Base-by-base conservation (phyloP, 441 rosid genomes). In the Geranium incanum region DNA sequence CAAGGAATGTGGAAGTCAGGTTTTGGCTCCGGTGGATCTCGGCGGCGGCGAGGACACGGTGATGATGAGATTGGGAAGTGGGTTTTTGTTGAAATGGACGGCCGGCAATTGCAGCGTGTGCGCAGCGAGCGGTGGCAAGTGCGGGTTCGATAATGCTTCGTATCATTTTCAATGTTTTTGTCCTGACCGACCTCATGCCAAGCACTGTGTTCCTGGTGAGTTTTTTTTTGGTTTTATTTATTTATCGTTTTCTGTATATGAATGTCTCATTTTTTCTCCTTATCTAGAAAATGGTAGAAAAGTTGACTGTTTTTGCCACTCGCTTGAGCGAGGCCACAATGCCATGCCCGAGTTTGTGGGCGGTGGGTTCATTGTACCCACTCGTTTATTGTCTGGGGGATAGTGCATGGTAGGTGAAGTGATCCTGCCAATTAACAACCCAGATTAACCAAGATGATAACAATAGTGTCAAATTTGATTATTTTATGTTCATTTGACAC, bases 101-200 rank as follows among this genome's bases (percentile, higher is more conserved):
- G 88, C 83, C 4, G 81, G 78, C 68, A 0, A 81, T 63, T 88
- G 92, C 73, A 74, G 78, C 52, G 6, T 6, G 0, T 86, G 92
- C 68, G 33, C 68, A 43, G 0, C 0, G 6, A 84, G 84, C 52
- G 89, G 87, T 0, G 89, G 92, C 48, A 71, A 36, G 74, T 87
- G 92, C 19, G 92, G 92, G 3, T 77, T 84, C 66, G 12, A 87
- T 45, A 0, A 0, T 0, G 0, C 0, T 0, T 48, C n/a, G 0
- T 60, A 8, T 52, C 83, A 59, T 71, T 83, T 84, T 76, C 67
- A 36, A 74, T 87, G 89, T 36, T 87, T 75, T 70, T 87, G 92
- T 80, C 84, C 84, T 0, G 92, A 87, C 19, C 69, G 88, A 19
- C 82, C 88, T 36, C 92, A 86, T 71, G 68, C 78, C 63, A 0